Percentiles rank a stretch among this genome's conserved stretches.
Conservation (phyloP, 306 rosid genomes). For the Rubus parviflorus region DNA sequence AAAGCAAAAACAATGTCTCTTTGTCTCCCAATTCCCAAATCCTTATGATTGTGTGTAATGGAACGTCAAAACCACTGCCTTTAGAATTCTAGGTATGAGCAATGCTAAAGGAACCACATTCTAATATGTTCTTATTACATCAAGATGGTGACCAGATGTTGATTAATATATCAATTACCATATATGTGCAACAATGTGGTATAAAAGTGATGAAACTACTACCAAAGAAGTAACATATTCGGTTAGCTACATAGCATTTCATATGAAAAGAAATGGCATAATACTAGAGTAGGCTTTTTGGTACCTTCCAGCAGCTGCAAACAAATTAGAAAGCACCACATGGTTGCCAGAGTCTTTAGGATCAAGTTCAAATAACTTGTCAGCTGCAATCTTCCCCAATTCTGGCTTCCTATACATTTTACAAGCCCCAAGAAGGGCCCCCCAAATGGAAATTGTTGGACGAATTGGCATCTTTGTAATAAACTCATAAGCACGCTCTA, state of each 20-base stretch:
- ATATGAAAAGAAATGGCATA: not conserved
- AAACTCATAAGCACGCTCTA: conserved; percentile 77
- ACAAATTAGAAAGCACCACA: conserved; percentile 79
- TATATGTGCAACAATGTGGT: not conserved
- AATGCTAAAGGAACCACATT: not conserved
- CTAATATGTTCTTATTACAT: not conserved
- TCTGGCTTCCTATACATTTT: conserved; percentile 67
- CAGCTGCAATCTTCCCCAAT: conserved; percentile 75
- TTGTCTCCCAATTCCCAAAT: not conserved
- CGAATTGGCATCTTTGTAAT: conserved; percentile 61
- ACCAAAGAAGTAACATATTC: not conserved
- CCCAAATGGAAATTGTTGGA: conserved; percentile 82
- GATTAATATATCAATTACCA: not conserved
- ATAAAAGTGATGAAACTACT: not conserved
- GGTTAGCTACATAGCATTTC: not conserved
- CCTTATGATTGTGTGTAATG: not conserved
- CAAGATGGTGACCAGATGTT: not conserved
- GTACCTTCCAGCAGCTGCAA: conserved; percentile 84
- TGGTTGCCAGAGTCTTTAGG: conserved; percentile 88
- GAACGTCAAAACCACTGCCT: not conserved
- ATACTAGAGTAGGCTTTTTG: not conserved
- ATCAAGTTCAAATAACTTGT: conserved; percentile 74
- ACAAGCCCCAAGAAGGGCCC: conserved; percentile 83
- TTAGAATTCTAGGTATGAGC: not conserved
- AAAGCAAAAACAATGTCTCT: conserved; percentile 13